phyloP scores from a whole-genome alignment of 164 flowering plant species.

The Tinospora cordifolia region DNA sequence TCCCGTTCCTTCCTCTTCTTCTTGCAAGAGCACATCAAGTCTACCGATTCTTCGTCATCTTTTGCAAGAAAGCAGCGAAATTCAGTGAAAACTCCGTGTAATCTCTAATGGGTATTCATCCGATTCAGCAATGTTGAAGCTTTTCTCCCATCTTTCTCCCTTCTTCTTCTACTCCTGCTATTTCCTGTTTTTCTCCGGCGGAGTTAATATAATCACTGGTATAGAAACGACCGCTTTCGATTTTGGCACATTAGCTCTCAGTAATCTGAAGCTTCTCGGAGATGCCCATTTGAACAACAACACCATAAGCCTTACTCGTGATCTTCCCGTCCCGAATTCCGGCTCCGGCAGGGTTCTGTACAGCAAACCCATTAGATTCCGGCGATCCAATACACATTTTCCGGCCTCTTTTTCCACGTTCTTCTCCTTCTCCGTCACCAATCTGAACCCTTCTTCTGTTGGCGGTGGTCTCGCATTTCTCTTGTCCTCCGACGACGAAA shows the following conservation, averaged over 20 bases:
- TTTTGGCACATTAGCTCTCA: slow-evolving; percentile 51
- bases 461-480: slow-evolving; percentile 85
- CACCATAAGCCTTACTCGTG: slow-evolving; percentile 58
- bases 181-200: slow-evolving; percentile 9
- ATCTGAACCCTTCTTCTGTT: slow-evolving; percentile 75
- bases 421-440: slow-evolving; percentile 68
- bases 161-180: slow-evolving; percentile 1
- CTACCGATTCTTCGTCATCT: background rate
- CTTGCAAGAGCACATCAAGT: background rate
- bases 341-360: slow-evolving; percentile 69
- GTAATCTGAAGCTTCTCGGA: slow-evolving; percentile 65
- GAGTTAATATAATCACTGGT: background rate
- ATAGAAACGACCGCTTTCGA: slow-evolving; percentile 45
- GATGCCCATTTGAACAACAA: slow-evolving; percentile 75
- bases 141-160: slow-evolving; percentile 3
- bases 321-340: slow-evolving; percentile 71
- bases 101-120: slow-evolving; percentile 19
- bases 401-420: slow-evolving; percentile 61
- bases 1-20: background rate
- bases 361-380: slow-evolving; percentile 52
- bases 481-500: slow-evolving; percentile 47
- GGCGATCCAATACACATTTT: slow-evolving; percentile 24
- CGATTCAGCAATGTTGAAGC: slow-evolving; percentile 25
- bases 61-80: background rate
- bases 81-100: background rate